phyloP scores from a whole-genome alignment of 202 grass and related monocot genomes.

The Elaeis oleifera region DNA sequence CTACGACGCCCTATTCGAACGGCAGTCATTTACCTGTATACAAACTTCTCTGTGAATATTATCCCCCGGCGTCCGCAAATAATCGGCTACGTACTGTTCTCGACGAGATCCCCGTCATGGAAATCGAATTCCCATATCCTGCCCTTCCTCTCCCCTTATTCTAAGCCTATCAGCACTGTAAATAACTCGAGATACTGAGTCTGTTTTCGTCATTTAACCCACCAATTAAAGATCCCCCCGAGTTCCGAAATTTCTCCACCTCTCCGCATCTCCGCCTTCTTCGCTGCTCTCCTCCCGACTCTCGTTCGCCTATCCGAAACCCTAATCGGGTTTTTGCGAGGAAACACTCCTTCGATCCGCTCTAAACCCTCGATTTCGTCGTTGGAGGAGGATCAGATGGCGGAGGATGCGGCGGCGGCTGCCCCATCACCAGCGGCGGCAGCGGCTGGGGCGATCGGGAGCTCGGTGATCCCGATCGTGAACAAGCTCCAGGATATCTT shows the following conservation, averaged over 20 bases:
- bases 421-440: neutral
- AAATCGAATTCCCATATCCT: no score
- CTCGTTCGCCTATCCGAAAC: neutral
- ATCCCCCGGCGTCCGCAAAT: no score
- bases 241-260: neutral
- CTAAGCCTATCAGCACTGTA: no score
- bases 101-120: no score
- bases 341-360: neutral
- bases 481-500: conserved; percentile 76
- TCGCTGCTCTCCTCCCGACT: neutral
- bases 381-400: conserved; percentile 19
- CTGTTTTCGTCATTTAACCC: no score
- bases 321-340: conserved; percentile 1
- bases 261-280: neutral
- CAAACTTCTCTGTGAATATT: no score
- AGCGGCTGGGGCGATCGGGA: conserved; percentile 36
- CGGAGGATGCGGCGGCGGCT: conserved; percentile 27
- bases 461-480: conserved; percentile 57
- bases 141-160: no score
- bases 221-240: no score
- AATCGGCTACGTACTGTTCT: no score
- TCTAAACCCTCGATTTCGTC: neutral
- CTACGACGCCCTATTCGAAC: no score
- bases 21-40: no score
- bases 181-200: no score